Evolutionary conservation across 805 yeast genomes (phyloP), one percentile per base, ranked within the genome.

Genomic region (Candida michaelii): DNA sequence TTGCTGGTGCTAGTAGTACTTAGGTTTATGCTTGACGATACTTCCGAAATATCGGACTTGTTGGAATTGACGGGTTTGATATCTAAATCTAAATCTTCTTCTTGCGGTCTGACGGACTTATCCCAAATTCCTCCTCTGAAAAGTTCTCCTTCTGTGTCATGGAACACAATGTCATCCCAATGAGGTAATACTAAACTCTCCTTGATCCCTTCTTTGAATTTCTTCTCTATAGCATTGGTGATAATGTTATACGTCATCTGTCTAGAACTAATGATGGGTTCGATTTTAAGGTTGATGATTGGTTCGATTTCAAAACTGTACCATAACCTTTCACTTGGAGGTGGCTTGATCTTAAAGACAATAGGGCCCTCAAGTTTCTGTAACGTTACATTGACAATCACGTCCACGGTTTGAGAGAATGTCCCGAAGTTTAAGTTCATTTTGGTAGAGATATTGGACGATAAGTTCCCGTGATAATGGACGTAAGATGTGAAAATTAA

Each of bases 101-200:
- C 27, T 2, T 12, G 17, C 12, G 42, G 42, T 25, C 43, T 55
- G 1, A 35, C 54, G 0, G 62, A 43, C 16, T 71, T 69, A 49
- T 84, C 89, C 98, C 98, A 91, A 17, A 91, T 80, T 13, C 99
- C 99, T 39, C 97, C 99, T 49, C 97, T 76, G 60, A 81, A 93
- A 11, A 88, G 62, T 49, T 88, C 95, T 30, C 64, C 73, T 2
- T 65, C 61, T 0, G 97, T 81, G 42, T 78, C 69, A 55, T 73
- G 85, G 56, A 87, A 85, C 0, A 82, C 78, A 30, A 89, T 61
- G 58, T 91, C 98, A 60, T 91, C 98, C 89, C 89, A 85, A 54
- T 73, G 81, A 2, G 99, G 99, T 24, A 78, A 61, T 0, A 93
- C 98, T 36, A 93, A 63, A 6, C 93, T 77, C 25, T 87, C 93